A percentile compares a stretch with the other conserved stretches of the same genome.
phyloP scores from a whole-genome alignment of 345 rosid species.

The Arabidopsis suecica region DNA sequence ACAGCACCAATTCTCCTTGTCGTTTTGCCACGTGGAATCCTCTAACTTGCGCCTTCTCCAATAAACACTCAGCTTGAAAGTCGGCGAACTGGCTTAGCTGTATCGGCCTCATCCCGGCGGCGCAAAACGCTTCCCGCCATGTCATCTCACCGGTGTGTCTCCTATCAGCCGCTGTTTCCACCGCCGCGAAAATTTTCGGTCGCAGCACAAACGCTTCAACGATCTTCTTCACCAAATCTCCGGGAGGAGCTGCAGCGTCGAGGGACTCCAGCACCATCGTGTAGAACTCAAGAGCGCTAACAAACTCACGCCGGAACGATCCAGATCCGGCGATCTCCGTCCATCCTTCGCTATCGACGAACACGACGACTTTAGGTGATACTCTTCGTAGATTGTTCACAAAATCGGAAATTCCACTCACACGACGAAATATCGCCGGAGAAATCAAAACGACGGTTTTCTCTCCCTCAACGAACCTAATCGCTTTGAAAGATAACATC shows the following conservation, averaged over 20 bases:
- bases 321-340: constrained; percentile 50
- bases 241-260: constrained; percentile 69
- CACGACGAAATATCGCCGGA: constrained; percentile 66
- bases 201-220: constrained; percentile 64
- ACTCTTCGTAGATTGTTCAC: constrained; percentile 59
- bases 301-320: constrained; percentile 79
- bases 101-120: constrained; percentile 82
- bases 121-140: constrained; percentile 76
- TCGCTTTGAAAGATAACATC: constrained; percentile 72
- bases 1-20: constrained; percentile 85
- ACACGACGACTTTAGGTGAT: constrained; percentile 68
- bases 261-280: constrained; percentile 81
- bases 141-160: constrained; percentile 52
- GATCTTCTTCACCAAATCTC: constrained; percentile 60
- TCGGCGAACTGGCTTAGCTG: constrained; percentile 87
- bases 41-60: constrained; percentile 71
- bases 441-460: constrained; percentile 64
- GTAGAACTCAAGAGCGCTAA: constrained; percentile 70
- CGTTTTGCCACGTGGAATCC: constrained; percentile 95
- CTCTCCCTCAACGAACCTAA: constrained; percentile 76
- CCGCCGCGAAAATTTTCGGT: constrained; percentile 67
- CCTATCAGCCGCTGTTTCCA: constrained; percentile 55
- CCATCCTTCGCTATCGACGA: constrained; percentile 77
- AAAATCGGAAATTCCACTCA: constrained; percentile 53
- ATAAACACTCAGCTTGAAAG: constrained; percentile 74